Percentiles rank a stretch among this genome's conserved stretches.
These are phyloP conservation scores for Alternaria tenuissima DNA, from an alignment of 2,329 filamentous ascomycete genomes.

Conservation along the genomic window DNA sequence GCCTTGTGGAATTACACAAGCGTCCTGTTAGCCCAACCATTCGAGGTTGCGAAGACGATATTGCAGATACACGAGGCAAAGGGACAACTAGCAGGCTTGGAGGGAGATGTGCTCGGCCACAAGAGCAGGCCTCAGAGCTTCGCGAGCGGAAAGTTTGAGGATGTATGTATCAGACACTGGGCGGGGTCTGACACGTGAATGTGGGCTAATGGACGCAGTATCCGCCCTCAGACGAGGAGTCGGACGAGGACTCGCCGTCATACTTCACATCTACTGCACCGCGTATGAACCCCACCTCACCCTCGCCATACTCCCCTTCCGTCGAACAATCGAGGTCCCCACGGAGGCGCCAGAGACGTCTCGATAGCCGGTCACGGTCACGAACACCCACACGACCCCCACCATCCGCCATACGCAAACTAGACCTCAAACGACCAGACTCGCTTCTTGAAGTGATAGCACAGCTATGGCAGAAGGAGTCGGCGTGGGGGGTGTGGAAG, in stretches of 20 bases:
- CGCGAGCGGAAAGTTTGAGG: constrained; percentile 46
- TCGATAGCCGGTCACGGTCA: constrained; percentile 53
- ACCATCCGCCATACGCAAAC: constrained; percentile 63
- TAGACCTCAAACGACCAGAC: constrained; percentile 76
- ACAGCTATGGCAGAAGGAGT: constrained; percentile 88
- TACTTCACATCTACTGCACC: constrained; percentile 83
- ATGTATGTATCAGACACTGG: constrained; percentile 29
- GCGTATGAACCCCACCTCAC: constrained; percentile 41
- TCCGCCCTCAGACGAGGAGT: constrained; percentile 70
- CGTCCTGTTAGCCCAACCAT: constrained; percentile 89
- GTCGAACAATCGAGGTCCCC: constrained; percentile 51
- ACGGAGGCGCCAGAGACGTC: constrained; percentile 42
- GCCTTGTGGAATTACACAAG: constrained; percentile 91
- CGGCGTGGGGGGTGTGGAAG: constrained; percentile 94
- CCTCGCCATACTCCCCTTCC: constrained; percentile 41
- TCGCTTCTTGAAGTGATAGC: constrained; percentile 87
- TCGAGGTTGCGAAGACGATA: constrained; percentile 95
- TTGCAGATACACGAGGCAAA: constrained; percentile 74
- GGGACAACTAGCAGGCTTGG: constrained; percentile 39
- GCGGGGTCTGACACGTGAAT: constrained; percentile 23
- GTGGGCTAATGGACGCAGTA: constrained; percentile 45
- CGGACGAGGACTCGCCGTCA: constrained; percentile 73
- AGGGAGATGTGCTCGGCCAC: constrained; percentile 24
- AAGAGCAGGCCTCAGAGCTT: constrained; percentile 44
- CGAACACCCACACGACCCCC: constrained; percentile 51